Evolutionary conservation across 495 filamentous ascomycete species (phyloP), one percentile per base, ranked within the genome.

Genomic region (Zalerion maritima): DNA sequence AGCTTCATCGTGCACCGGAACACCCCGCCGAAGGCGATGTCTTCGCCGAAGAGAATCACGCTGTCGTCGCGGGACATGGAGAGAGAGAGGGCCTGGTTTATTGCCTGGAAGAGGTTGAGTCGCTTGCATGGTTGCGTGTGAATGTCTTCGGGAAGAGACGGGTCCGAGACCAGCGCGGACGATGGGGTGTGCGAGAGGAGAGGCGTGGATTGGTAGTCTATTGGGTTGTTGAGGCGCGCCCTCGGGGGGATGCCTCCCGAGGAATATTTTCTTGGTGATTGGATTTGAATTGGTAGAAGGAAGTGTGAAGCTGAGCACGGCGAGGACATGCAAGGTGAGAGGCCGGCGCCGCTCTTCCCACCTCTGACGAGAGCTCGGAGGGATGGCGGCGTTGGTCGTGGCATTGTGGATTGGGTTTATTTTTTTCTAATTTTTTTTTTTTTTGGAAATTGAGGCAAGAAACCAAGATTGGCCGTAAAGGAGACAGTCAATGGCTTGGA

Each of bases 1-100:
- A 97, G 69, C 43, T 86, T 80, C 73, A 84, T 83, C 22, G 81
- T 87, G 56, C 87, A 94, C 18, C 89, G 76, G 52, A 97, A 97
- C 13, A 97, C 89, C 16, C 89, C 89, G 9, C 89, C 89, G 41
- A 97, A 97, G 20, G 87, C 79, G 14, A 97, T 82, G 49, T 97
- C 89, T 58, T 97, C 89, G 25, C 89, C 89, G 37, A 97, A 97
- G 18, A 97, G 68, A 23, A 94, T 58, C 14, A 91, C 83, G 13
- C 76, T 75, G 33, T 87, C 80, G 38, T 93, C 86, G 10, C 75
- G 69, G 8, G 75, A 64, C n/a, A 97, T 66, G 18, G 89, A 79
- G 22, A 71, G 78, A 18, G 77, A 65, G 7, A 97, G 60, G 9
- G 87, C 87, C 44, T 82, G 73, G 53, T 94, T 94, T 58, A 97